These are phyloP conservation scores for Phytophthora megakarya DNA, from an alignment of 352 stramenopile genomes.

Conservation along the genomic window DNA sequence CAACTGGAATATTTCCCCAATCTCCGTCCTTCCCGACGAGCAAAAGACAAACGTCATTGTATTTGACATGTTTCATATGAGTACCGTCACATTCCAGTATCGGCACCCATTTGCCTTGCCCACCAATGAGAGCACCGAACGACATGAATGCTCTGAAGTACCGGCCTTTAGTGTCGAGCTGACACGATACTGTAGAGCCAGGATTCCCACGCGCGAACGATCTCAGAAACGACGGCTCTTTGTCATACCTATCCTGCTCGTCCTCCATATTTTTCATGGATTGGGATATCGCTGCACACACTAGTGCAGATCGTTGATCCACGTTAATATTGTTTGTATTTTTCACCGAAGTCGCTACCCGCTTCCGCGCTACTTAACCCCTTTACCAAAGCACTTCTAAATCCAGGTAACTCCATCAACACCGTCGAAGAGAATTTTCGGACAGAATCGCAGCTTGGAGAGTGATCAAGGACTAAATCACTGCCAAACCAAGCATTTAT, in stretches of 20 bases:
- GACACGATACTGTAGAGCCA: no score
- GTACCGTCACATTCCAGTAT: conserved; percentile 11
- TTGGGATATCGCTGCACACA: neutral
- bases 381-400: neutral
- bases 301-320: neutral
- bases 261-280: neutral
- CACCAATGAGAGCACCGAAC: neutral
- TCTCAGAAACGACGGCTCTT: neutral
- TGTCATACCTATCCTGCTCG: neutral
- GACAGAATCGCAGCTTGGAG: neutral
- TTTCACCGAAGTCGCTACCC: no score
- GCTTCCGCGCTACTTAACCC: conserved; percentile 7
- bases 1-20: conserved; percentile 5
- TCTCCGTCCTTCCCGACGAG: conserved; percentile 8
- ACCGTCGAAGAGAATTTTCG: neutral
- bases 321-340: conserved; percentile 12
- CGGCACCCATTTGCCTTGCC: conserved; percentile 12
- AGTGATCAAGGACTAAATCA: neutral
- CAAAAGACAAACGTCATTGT: conserved; percentile 11
- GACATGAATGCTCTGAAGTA: conserved; percentile 5
- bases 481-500: conserved; percentile 2
- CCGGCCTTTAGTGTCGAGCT: conserved; percentile 7
- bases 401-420: neutral
- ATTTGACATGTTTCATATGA: conserved; percentile 4
- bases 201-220: neutral